Evolutionary conservation across 176 grass and related monocot genomes (phyloP), one percentile per base, ranked within the genome.

Genomic region (Pontederia crassipes): DNA sequence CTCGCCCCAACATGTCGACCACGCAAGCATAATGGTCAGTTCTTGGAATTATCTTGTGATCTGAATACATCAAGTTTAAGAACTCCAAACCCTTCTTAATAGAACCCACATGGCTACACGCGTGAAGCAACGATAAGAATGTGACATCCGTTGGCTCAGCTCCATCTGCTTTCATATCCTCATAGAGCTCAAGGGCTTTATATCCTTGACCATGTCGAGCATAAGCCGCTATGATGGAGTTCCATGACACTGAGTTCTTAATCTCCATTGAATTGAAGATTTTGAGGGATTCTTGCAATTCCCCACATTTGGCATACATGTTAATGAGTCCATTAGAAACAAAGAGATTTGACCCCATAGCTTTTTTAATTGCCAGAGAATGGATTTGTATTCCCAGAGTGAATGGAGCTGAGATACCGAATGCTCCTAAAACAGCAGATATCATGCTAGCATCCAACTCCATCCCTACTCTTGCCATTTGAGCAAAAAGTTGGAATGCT

Each of bases 231-330:
- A 97, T 97, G 52, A 97, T 80, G 20, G 78, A 97, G 70, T 97
- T 97, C 87, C 92, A 91, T 45, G 92, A 85, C 35, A 97, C 73
- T 6, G 69, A 70, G 49, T 85, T 97, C 63, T 64, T 78, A 17
- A 45, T 55, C 8, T 26, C 13, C 59, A 75, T 90, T 52, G 58
- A 65, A 13, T 73, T 28, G 15, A 97, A 97, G 16, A 97, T 67
- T 59, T 83, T 52, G 12, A 73, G 20, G 16, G 92, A 79, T 46
- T 91, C 81, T 28, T 54, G 28, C 9, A 97, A 28, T 29, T 97
- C 87, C 17, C 92, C 92, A 0, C 92, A 91, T 70, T 91, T 97
- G 13, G 83, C 77, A 24, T 97, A 97, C 92, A 97, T 97, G 54
- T 97, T 91, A 55, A 91, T 78, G 45, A 97, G 71, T 55, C 92